These are phyloP conservation scores for Penicillium frequentans DNA, from an alignment of 2,329 filamentous ascomycete species.

Conservation along the genomic window DNA sequence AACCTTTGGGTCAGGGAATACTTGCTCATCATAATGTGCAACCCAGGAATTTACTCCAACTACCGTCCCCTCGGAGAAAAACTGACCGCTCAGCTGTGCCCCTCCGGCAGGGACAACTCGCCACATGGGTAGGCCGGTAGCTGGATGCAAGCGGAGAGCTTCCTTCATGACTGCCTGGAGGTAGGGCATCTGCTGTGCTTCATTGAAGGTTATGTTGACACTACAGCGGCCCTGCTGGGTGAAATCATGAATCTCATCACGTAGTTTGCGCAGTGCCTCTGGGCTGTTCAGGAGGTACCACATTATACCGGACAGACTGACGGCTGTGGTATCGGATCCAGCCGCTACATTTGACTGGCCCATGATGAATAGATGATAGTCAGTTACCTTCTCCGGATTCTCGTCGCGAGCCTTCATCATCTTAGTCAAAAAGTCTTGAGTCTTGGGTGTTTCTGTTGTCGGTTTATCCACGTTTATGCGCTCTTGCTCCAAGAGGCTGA, in stretches of 20 bases:
- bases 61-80: slow-evolving; percentile 44
- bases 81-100: slow-evolving; percentile 41
- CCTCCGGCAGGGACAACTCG: slow-evolving; percentile 51
- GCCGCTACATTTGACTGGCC: slow-evolving; percentile 36
- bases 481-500: slow-evolving; percentile 26
- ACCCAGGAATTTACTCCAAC: slow-evolving; percentile 49
- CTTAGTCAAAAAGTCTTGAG: slow-evolving; percentile 45
- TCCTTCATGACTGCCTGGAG: slow-evolving; percentile 57
- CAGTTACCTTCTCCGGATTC: slow-evolving; percentile 45
- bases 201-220: slow-evolving; percentile 39
- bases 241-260: slow-evolving; percentile 35
- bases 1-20: slow-evolving; percentile 46
- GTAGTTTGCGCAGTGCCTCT: slow-evolving; percentile 23
- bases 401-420: slow-evolving; percentile 42
- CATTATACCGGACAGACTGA: slow-evolving; percentile 48
- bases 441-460: slow-evolving; percentile 13
- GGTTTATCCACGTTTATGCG: slow-evolving; percentile 13
- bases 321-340: slow-evolving; percentile 50
- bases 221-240: slow-evolving; percentile 19
- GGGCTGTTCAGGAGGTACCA: slow-evolving; percentile 46
- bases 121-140: slow-evolving; percentile 51
- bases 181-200: slow-evolving; percentile 49
- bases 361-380: slow-evolving; percentile 42
- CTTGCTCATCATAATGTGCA: slow-evolving; percentile 42
- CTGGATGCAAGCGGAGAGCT: slow-evolving; percentile 52